phyloP scores from a whole-genome alignment of 2,329 filamentous ascomycete species.

The Myotisia sp. region DNA sequence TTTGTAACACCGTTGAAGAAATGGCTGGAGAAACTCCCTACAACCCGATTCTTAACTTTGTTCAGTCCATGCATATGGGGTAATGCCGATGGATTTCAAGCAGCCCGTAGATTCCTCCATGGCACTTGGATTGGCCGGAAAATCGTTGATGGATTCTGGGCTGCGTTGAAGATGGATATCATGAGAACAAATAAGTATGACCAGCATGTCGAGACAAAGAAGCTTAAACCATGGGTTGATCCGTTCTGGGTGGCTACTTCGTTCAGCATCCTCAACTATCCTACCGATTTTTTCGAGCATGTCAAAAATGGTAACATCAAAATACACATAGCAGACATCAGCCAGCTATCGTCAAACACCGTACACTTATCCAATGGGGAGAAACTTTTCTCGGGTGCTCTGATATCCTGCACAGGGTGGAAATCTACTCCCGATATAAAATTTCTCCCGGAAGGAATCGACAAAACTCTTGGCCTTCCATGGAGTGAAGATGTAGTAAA shows the following conservation, averaged over 20 bases:
- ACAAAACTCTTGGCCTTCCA: slow-evolving; percentile 36
- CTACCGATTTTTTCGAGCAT: slow-evolving; percentile 42
- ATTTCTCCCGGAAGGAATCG: slow-evolving; percentile 33
- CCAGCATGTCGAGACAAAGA: slow-evolving; percentile 29
- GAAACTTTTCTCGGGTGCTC: slow-evolving; percentile 33
- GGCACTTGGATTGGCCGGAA: slow-evolving; percentile 33
- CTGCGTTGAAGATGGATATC: slow-evolving; percentile 35
- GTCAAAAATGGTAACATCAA: slow-evolving; percentile 40
- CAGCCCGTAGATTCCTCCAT: slow-evolving; percentile 35
- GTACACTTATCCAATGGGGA: slow-evolving; percentile 38
- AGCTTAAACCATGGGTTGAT: slow-evolving; percentile 33
- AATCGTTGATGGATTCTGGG: slow-evolving; percentile 41
- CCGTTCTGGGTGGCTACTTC: slow-evolving; percentile 42
- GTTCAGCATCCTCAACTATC: slow-evolving; percentile 49
- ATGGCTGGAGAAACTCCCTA: slow-evolving; percentile 53
- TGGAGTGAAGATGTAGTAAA: slow-evolving; percentile 21
- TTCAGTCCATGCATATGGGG: slow-evolving; percentile 64
- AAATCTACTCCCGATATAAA: slow-evolving; percentile 35
- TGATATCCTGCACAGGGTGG: slow-evolving; percentile 47
- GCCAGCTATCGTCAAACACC: slow-evolving; percentile 30
- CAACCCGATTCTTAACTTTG: slow-evolving; percentile 55
- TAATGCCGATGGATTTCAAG: too few species aligned
- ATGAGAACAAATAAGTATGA: slow-evolving; percentile 35
- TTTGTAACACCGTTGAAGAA: slow-evolving; percentile 53
- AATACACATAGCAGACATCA: slow-evolving; percentile 43